A percentile compares a stretch with the other conserved stretches of the same genome.
Conservation (phyloP, 73 alveolate genomes). For the Tetrahymena borealis region DNA sequence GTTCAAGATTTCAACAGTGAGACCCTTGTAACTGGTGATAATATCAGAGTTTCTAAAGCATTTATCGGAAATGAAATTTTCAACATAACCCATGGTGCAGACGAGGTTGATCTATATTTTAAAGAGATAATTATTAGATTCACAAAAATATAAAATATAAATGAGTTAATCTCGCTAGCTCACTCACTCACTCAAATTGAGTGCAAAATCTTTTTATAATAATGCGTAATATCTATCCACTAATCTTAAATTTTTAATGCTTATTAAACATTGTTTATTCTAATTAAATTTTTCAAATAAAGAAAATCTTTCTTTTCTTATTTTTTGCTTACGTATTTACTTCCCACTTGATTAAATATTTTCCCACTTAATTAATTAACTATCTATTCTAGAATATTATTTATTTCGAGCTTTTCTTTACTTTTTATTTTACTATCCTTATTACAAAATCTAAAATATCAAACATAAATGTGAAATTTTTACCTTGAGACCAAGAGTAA, state of each 20-base stretch:
- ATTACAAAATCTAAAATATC: too few species aligned
- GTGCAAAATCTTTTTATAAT: too few species aligned
- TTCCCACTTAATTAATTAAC: neutral
- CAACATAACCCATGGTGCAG: slow-evolving; percentile 66
- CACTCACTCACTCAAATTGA: too few species aligned
- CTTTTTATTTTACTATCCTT: neutral
- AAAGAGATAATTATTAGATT: neutral
- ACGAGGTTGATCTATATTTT: slow-evolving; percentile 39
- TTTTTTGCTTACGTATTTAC: too few species aligned
- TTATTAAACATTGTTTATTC: too few species aligned
- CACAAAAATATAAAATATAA: neutral
- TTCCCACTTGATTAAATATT: neutral
- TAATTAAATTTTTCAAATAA: too few species aligned
- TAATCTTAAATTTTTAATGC: too few species aligned
- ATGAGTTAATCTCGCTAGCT: too few species aligned
- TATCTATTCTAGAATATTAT: neutral
- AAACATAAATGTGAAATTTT: neutral
- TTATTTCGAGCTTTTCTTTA: neutral
- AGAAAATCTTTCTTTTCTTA: too few species aligned
- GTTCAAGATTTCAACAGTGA: slow-evolving; percentile 65
- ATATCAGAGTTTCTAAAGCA: slow-evolving; percentile 62
- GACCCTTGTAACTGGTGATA: slow-evolving; percentile 55
- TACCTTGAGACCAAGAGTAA: slow-evolving; percentile 40
- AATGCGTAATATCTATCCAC: too few species aligned
- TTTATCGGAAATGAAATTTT: slow-evolving; percentile 51